Evolutionary conservation across 805 yeast species (phyloP).

Genomic region (Lipomyces orientalis): DNA sequence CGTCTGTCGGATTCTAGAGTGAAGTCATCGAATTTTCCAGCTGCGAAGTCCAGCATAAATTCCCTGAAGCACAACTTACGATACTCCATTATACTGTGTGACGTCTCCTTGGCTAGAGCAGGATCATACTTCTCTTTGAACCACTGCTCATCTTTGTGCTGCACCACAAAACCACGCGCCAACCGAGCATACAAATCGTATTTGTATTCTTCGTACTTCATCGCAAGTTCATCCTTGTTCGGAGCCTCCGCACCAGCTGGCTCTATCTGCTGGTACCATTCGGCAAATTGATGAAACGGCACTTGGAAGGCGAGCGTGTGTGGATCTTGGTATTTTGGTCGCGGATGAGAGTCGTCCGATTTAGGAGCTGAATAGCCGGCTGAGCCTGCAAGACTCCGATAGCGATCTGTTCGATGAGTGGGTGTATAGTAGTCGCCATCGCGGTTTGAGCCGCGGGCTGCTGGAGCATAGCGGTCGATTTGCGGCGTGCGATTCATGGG

Average conservation of each 20-base stretch:
- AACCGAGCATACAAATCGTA: constrained; percentile 33
- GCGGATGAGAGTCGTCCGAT: not conserved
- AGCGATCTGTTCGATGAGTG: constrained; percentile 7
- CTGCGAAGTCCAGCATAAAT: constrained; percentile 27
- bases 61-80: constrained; percentile 18
- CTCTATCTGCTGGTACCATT: constrained; percentile 26
- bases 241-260: constrained; percentile 10
- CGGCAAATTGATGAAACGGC: constrained; percentile 29
- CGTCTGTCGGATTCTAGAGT: constrained; percentile 26
- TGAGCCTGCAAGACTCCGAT: constrained; percentile 8
- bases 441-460: constrained; percentile 12
- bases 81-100: constrained; percentile 10
- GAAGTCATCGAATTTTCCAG: constrained; percentile 32
- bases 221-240: constrained; percentile 10
- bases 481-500: constrained; percentile 8
- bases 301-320: constrained; percentile 22
- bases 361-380: not conserved
- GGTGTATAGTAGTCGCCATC: constrained; percentile 22
- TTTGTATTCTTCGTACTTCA: constrained; percentile 30
- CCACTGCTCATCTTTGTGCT: constrained; percentile 35
- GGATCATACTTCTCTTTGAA: constrained; percentile 35
- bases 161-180: constrained; percentile 35
- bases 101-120: not conserved
- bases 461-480: constrained; percentile 18
- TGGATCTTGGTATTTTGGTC: constrained; percentile 27